These are phyloP conservation scores for Kalaharituber pfeilii DNA, from an alignment of 2,329 filamentous ascomycete species.

Conservation along the genomic window DNA sequence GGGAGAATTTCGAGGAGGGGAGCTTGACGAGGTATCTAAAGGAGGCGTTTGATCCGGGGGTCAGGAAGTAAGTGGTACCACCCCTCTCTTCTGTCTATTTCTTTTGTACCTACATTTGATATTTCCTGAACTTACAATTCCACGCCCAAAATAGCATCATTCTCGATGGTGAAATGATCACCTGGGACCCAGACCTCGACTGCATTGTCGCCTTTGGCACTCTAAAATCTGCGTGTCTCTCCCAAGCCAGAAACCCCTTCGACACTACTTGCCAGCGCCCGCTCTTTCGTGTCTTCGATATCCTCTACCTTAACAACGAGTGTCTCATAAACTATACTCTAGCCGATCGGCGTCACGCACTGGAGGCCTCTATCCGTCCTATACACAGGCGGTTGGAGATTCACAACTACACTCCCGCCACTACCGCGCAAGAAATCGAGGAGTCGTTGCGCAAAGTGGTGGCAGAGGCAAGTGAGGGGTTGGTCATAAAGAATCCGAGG, in stretches of 20 bases:
- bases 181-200: constrained; percentile 77
- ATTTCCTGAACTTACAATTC: neutral
- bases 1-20: constrained; percentile 34
- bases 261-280: constrained; percentile 45
- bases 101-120: neutral
- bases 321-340: constrained; percentile 68
- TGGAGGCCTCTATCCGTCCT: constrained; percentile 51
- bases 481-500: constrained; percentile 83
- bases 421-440: constrained; percentile 55
- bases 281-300: constrained; percentile 75
- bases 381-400: constrained; percentile 67
- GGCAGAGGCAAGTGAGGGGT: constrained; percentile 69
- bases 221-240: constrained; percentile 73
- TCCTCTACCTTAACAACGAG: constrained; percentile 69
- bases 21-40: constrained; percentile 59
- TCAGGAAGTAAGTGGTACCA: constrained; percentile 39
- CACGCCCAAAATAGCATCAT: constrained; percentile 40
- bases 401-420: constrained; percentile 52
- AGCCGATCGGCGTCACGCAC: constrained; percentile 57
- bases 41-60: constrained; percentile 56
- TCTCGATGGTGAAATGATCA: constrained; percentile 95
- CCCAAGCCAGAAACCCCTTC: constrained; percentile 58
- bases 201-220: constrained; percentile 80
- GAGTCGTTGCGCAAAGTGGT: constrained; percentile 64
- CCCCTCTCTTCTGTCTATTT: neutral